Evolutionary conservation across 1,284 basidiomycete species (phyloP), one percentile per base, ranked within the genome.

Genomic region (Moniliella sp.): DNA sequence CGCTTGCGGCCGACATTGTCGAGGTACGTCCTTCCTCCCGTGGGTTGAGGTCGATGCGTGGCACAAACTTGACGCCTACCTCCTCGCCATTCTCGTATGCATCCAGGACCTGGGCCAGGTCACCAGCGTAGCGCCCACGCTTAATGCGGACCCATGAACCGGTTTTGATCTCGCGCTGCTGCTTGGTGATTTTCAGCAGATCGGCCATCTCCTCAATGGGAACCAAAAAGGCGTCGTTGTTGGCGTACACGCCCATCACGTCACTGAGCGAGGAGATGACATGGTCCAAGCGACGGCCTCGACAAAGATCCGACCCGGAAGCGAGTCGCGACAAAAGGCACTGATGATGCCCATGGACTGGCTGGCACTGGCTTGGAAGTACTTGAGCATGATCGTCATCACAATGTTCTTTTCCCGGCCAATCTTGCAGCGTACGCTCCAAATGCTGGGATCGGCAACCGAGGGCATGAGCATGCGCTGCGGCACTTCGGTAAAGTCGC

Each of bases 161-260:
- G 1, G 75, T 74, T 12, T 73, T 74, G 28, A 94, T 72, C 1
- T 78, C 78, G 34, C 78, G 66, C 44, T 84, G 80, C 54, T 84
- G 78, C 65, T 88, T 86, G 66, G 86, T 91, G 51, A 93, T 91
- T 58, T 82, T 81, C 44, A 97, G 69, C 18, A 97, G 66, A 42
- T 81, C 83, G 4, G 86, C 82, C 88, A 97, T 97, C 66, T 99
- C 88, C 47, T 93, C 82, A 42, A 94, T 86, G 5, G 86, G 86
- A 1, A 97, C 83, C 25, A 94, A 72, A 25, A 73, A 70, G n/a
- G n/a, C n/a, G n/a, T n/a, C n/a, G 32, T 76, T 74, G 19, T 43
- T 39, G 3, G 45, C 46, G 62, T 84, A 97, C 32, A 88, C 75
- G 34, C 86, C 88, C 32, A 94, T 80, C 27, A 97, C 74, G 18